Evolutionary conservation across 2,329 filamentous ascomycete species (phyloP), one percentile per base, ranked within the genome.

Genomic region (Beauveria brongniartii): DNA sequence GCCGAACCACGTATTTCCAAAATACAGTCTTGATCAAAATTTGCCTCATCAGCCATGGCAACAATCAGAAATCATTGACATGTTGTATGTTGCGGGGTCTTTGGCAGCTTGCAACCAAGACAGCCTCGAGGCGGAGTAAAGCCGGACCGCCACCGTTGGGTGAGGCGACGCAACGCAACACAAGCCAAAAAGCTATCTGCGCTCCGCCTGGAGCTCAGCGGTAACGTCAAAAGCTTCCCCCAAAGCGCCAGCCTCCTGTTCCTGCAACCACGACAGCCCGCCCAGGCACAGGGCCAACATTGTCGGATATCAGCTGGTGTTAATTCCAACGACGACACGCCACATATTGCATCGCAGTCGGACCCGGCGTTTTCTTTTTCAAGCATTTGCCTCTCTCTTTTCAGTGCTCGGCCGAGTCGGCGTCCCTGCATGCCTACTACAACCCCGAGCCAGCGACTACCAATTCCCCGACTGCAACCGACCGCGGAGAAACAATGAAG

Each of bases 61-160:
- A 20, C 43, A 5, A 28, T 3, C 10, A 22, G 24, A n/a, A 30
- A 37, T 24, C 5, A 20, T 22, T 34, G 9, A 8, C 9, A 12
- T 22, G 8, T 3, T 5, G 8, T 9, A 24, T 34, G 2, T 22
- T 34, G 37, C 55, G 55, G 34, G 47, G 47, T 50, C 16, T 37
- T 34, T 47, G 24, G 43, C 54, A 14, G 22, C 20, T 22, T 10
- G 14, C 7, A 5, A 16, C 41, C 54, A 56, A 40, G 46, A 14
- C 28, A 28, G 34, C 37, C 47, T 44, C 9, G 55, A 22, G 55
- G 47, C 55, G 55, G 55, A 59, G 55, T 51, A 59, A 59, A n/a
- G 20, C 55, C 47, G 47, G 46, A 55, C 54, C 46, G 55, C 55
- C 55, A 58, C 41, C 46, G 44, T 46, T 57, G 34, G 14, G 55